These are phyloP conservation scores for Ascochyta viciae-villosae DNA, from an alignment of 2,329 filamentous ascomycete genomes.

Conservation along the genomic window DNA sequence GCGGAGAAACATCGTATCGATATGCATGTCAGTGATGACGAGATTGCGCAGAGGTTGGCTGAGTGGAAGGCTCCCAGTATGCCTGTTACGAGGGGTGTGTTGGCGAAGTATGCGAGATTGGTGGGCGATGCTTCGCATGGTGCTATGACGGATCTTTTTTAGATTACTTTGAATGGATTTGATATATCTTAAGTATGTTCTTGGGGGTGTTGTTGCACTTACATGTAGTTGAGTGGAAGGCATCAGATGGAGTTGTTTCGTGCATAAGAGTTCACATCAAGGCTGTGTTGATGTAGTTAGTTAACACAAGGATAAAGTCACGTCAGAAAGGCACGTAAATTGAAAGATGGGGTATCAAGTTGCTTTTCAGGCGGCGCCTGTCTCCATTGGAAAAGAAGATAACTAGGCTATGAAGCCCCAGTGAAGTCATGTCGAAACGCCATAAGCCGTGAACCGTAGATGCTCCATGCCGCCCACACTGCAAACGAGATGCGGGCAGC, in stretches of 20 bases:
- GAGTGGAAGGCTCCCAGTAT: constrained; percentile 75
- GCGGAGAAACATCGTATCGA: constrained; percentile 75
- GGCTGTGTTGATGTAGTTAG: too few relatives aligned
- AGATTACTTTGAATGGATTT: background rate
- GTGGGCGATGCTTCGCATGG: constrained; percentile 93
- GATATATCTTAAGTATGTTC: too few relatives aligned
- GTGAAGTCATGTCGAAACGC: constrained; percentile 44
- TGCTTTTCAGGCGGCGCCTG: constrained; percentile 44
- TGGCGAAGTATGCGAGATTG: constrained; percentile 88
- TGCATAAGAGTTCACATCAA: too few relatives aligned
- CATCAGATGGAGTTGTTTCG: too few relatives aligned
- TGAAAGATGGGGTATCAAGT: constrained; percentile 34
- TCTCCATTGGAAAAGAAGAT: constrained; percentile 37
- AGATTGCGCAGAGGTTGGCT: constrained; percentile 69
- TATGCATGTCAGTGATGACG: constrained; percentile 75
- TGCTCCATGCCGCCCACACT: constrained; percentile 35
- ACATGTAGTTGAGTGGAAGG: too few relatives aligned
- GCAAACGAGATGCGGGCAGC: constrained; percentile 31
- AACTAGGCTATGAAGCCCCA: constrained; percentile 44
- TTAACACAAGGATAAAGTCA: background rate
- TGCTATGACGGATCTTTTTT: constrained; percentile 83
- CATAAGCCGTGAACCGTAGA: constrained; percentile 47
- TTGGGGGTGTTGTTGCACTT: too few relatives aligned
- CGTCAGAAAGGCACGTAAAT: background rate
- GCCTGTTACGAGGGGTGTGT: constrained; percentile 77